A percentile compares a stretch with the other conserved stretches of the same genome.
These are phyloP conservation scores for Beauveria brongniartii DNA, from an alignment of 2,329 filamentous ascomycete species.

Conservation along the genomic window DNA sequence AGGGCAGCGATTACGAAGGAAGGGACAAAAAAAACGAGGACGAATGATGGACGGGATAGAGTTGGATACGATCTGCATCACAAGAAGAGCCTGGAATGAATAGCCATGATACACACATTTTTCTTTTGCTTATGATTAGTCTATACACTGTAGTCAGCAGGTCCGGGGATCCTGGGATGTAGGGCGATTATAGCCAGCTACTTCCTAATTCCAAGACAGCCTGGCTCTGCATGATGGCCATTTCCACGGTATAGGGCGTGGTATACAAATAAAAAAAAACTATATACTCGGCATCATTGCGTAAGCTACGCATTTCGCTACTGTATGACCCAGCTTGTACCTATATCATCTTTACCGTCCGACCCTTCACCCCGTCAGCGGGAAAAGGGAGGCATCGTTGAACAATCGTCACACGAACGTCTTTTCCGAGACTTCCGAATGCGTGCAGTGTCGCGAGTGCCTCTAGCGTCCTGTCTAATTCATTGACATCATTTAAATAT, in stretches of 20 bases:
- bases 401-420: not conserved
- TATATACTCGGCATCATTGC: not conserved
- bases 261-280: not conserved
- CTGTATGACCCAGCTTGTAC: too few relatives aligned
- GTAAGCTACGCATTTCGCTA: not conserved
- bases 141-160: not conserved
- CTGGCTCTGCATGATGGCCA: not conserved
- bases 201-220: too few relatives aligned
- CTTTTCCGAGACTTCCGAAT: not conserved
- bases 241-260: not conserved
- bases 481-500: too few relatives aligned
- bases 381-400: not conserved
- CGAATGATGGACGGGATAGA: too few relatives aligned
- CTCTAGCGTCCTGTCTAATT: not conserved
- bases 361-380: not conserved
- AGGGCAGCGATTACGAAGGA: not conserved
- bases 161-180: not conserved
- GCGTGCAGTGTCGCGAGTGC: not conserved
- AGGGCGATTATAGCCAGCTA: too few relatives aligned
- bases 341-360: too few relatives aligned
- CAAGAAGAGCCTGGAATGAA: not conserved
- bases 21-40: too few relatives aligned
- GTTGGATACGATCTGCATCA: too few relatives aligned
- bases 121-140: not conserved
- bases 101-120: not conserved